Percentiles rank a stretch among this genome's conserved stretches.
phyloP scores from a whole-genome alignment of 1,284 basidiomycete species.

The Austroboletus olivaceoglutinosus region DNA sequence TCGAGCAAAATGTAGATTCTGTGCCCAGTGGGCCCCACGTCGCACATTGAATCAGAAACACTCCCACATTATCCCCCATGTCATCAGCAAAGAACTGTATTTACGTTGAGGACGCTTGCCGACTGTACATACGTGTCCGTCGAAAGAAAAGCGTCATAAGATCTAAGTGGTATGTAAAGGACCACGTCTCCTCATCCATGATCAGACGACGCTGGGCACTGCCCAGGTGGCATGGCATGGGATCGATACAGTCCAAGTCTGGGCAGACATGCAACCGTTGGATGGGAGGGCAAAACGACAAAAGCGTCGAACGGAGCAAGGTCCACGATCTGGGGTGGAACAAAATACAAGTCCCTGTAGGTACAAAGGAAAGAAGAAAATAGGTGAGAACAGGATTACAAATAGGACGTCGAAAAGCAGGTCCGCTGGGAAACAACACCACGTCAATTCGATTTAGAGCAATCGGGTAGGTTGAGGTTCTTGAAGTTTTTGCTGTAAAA shows the following conservation, averaged over 20 bases:
- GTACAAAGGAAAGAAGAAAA: constrained; percentile 13
- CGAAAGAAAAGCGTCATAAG: constrained; percentile 12
- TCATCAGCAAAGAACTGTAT: constrained; percentile 1
- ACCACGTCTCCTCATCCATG: constrained; percentile 2
- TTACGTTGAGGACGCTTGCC: constrained; percentile 3
- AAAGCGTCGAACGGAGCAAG: neutral
- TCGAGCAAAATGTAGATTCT: too few species aligned
- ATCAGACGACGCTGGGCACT: neutral
- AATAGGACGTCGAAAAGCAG: neutral
- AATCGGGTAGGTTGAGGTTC: constrained; percentile 51
- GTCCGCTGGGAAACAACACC: neutral
- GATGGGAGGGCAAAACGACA: neutral
- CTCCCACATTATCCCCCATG: neutral
- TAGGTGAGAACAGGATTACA: constrained; percentile 7
- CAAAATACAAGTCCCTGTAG: constrained; percentile 24
- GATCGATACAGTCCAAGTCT: neutral
- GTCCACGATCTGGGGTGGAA: constrained; percentile 9
- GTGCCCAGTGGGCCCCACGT: too few species aligned
- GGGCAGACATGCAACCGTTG: neutral
- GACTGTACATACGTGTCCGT: constrained; percentile 12
- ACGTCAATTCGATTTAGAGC: constrained; percentile 21
- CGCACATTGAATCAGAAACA: too few species aligned
- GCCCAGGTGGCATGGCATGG: neutral
- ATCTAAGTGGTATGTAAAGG: constrained; percentile 13
- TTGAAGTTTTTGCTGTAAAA: constrained; percentile 53